These are phyloP conservation scores for Apophysomyces variabilis DNA, from an alignment of 371 early-diverging fungal genomes.

Conservation along the genomic window DNA sequence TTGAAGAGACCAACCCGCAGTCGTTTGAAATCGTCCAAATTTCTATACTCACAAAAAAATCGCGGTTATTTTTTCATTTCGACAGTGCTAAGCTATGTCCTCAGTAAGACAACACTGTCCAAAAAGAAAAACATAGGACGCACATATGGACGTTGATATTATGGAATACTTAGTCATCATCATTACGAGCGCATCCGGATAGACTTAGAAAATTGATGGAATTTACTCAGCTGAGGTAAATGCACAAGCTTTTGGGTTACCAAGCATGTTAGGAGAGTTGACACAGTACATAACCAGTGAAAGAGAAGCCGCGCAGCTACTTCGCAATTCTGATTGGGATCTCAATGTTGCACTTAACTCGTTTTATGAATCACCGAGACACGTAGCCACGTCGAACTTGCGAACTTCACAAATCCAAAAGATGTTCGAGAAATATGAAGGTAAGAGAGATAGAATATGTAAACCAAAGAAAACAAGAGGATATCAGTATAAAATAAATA, in stretches of 20 bases:
- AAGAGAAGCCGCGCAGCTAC: constrained; percentile 50
- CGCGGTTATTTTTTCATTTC: background rate
- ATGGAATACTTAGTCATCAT: constrained; percentile 19
- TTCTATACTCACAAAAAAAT: too few species aligned
- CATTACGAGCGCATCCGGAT: constrained; percentile 32
- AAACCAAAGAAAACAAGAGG: too few species aligned
- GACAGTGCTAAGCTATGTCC: constrained; percentile 4
- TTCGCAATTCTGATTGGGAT: constrained; percentile 68
- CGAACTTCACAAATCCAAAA: constrained; percentile 38
- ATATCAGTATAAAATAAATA: too few species aligned
- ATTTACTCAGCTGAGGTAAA: constrained; percentile 55
- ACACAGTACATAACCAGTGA: constrained; percentile 46
- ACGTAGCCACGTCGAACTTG: constrained; percentile 3
- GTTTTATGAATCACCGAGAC: constrained; percentile 48
- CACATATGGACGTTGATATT: constrained; percentile 3
- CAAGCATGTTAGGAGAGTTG: background rate
- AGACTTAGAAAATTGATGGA: constrained; percentile 56
- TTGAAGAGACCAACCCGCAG: too few species aligned
- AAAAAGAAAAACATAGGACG: background rate
- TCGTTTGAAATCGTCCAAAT: too few species aligned
- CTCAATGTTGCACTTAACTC: constrained; percentile 68
- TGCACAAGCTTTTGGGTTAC: background rate
- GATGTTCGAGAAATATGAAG: constrained; percentile 71
- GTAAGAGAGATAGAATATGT: too few species aligned
- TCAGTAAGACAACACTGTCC: background rate